A percentile compares a stretch with the other conserved stretches of the same genome.
phyloP scores from a whole-genome alignment of 148 eudicot species.

The Vaccinium macrocarpon region DNA sequence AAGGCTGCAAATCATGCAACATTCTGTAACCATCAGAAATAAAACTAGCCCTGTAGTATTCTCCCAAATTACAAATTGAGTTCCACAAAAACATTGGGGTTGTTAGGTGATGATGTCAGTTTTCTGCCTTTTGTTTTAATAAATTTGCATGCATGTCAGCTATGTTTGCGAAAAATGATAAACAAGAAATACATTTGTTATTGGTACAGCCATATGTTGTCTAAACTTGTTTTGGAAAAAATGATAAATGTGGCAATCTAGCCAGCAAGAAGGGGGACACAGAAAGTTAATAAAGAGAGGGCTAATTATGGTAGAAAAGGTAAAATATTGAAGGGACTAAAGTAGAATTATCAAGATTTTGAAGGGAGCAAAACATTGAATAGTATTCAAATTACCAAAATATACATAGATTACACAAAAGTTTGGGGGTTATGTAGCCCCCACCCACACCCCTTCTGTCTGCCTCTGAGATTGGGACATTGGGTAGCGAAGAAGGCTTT shows the following conservation, averaged over 20 bases:
- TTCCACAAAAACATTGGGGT: not conserved
- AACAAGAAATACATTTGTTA: not conserved
- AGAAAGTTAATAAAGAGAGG: not conserved
- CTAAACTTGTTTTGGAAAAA: not conserved
- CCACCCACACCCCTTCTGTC: not conserved
- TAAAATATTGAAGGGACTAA: not conserved
- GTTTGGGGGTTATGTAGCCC: not conserved
- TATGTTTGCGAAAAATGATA: not conserved
- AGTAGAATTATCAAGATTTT: not conserved
- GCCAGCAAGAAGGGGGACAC: not conserved
- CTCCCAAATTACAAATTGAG: not conserved
- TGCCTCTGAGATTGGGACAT: not conserved
- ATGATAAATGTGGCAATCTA: not conserved
- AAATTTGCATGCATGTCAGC: not conserved
- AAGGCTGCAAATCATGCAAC: slow-evolving; percentile 55
- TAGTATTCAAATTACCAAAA: not conserved
- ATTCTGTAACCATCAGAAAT: slow-evolving; percentile 18
- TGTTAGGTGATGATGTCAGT: not conserved
- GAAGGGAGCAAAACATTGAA: not conserved
- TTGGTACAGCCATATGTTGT: not conserved
- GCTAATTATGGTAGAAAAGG: not conserved
- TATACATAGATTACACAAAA: not conserved
- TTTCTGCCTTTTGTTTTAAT: not conserved
- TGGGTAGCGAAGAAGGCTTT: not conserved
- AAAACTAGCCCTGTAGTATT: not conserved